Conservation (phyloP, 371 early-diverging fungal species). For the Vairimorpha ceranae region DNA sequence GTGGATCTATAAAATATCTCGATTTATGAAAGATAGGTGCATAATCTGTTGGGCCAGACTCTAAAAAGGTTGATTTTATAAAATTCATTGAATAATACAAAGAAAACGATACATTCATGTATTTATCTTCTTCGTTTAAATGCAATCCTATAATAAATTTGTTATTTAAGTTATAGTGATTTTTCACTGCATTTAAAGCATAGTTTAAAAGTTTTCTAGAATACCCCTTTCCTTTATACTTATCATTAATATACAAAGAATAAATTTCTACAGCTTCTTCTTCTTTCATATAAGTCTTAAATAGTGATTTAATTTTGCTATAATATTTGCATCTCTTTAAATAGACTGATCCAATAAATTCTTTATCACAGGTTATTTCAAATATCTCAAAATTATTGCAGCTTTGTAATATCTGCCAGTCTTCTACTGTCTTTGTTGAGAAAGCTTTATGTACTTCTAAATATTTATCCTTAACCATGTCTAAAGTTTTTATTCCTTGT, state of each 20-base stretch:
- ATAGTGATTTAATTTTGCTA: neutral
- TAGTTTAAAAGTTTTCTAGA: conserved; percentile 7
- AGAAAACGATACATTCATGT: conserved; percentile 22
- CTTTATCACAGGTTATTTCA: neutral
- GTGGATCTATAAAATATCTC: neutral
- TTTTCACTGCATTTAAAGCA: conserved; percentile 11
- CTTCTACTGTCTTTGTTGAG: neutral
- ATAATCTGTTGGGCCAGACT: neutral
- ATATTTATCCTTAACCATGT: neutral
- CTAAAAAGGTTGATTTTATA: neutral
- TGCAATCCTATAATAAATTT: conserved; percentile 26
- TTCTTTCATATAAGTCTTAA: neutral
- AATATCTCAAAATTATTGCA: neutral
- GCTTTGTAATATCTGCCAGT: neutral
- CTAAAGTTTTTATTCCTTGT: neutral
- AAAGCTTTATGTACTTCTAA: neutral
- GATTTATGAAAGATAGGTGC: neutral
- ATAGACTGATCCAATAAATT: conserved; percentile 17
- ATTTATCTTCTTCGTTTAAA: conserved; percentile 3
- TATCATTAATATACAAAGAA: conserved; percentile 9
- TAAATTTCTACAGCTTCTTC: conserved; percentile 15
- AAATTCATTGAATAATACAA: conserved; percentile 39
- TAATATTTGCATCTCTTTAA: neutral
- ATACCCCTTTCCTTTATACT: conserved; percentile 21
- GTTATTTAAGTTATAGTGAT: neutral